Percentiles rank a stretch among this genome's conserved stretches.
Evolutionary conservation across 257 asterid species (phyloP).

Genomic region (Schizonepeta tenuifolia): DNA sequence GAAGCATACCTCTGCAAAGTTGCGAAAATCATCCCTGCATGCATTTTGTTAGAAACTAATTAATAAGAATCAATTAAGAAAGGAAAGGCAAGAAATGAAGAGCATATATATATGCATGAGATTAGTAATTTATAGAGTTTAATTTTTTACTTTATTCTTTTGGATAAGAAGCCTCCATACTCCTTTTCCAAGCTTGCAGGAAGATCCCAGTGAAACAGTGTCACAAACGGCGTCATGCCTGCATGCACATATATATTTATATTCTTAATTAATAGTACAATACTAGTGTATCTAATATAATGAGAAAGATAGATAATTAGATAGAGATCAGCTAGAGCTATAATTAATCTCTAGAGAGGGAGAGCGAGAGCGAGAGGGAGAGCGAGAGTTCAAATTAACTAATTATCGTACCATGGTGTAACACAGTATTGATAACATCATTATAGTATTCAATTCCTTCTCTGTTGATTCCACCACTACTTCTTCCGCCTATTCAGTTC

Average conservation of each 20-base stretch:
- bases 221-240: slow-evolving; percentile 36
- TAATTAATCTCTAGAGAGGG: too few relatives aligned
- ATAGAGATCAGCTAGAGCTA: too few relatives aligned
- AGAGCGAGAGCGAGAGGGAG: too few relatives aligned
- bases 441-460: slow-evolving; percentile 38
- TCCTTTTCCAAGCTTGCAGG: slow-evolving; percentile 29
- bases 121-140: neutral
- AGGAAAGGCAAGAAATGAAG: too few relatives aligned
- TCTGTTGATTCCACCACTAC: slow-evolving; percentile 16
- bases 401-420: slow-evolving; percentile 5
- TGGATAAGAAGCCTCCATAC: slow-evolving; percentile 34
- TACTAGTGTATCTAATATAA: too few relatives aligned
- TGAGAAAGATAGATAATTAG: too few relatives aligned
- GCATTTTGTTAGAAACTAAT: too few relatives aligned
- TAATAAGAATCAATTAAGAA: too few relatives aligned
- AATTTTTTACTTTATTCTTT: neutral
- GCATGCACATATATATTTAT: neutral
- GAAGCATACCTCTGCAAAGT: slow-evolving; percentile 42
- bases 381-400: neutral
- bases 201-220: slow-evolving; percentile 39
- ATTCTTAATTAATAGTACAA: too few relatives aligned
- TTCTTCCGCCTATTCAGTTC: slow-evolving; percentile 32
- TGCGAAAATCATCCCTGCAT: slow-evolving; percentile 36
- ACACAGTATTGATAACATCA: slow-evolving; percentile 31
- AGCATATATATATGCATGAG: too few relatives aligned